Evolutionary conservation across 306 rosid species (phyloP).

Genomic region (Trifolium repens): DNA sequence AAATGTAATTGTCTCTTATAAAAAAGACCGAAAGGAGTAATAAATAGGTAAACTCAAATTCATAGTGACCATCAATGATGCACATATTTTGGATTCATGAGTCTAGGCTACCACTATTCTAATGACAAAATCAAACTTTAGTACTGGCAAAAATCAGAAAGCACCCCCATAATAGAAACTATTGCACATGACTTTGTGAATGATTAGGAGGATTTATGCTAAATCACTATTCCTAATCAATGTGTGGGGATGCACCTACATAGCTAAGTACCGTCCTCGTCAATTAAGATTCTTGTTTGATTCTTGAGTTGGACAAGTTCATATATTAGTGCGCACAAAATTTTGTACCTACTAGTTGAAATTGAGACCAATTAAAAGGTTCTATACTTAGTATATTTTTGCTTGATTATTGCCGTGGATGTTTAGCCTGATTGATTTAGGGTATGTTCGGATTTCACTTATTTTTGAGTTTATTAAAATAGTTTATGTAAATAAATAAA

Average conservation of each 20-base stretch:
- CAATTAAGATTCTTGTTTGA: slow-evolving; percentile 27
- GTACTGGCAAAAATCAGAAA: slow-evolving; percentile 25
- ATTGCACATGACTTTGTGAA: slow-evolving; percentile 29
- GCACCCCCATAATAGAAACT: slow-evolving; percentile 14
- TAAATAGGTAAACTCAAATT: too few relatives aligned
- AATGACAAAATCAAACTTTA: slow-evolving; percentile 3
- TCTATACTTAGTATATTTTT: background rate
- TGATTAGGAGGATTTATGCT: slow-evolving; percentile 36
- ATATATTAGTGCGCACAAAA: background rate
- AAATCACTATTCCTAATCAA: slow-evolving; percentile 31
- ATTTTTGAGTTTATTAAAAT: too few relatives aligned
- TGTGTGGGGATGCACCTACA: slow-evolving; percentile 3
- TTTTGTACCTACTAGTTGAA: slow-evolving; percentile 21
- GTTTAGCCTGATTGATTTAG: background rate
- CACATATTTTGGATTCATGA: slow-evolving; percentile 32
- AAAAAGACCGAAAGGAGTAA: too few relatives aligned
- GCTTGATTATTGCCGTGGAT: background rate
- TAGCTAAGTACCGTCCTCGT: slow-evolving; percentile 7
- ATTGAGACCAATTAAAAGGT: slow-evolving; percentile 22
- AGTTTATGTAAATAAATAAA: too few relatives aligned
- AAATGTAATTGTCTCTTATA: too few relatives aligned
- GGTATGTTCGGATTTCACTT: too few relatives aligned
- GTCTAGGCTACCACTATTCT: slow-evolving; percentile 21
- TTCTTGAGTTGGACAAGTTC: slow-evolving; percentile 36
- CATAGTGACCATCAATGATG: slow-evolving; percentile 16